Evolutionary conservation across 192 early-diverging fungal genomes (phyloP), one percentile per base, ranked within the genome.

Genomic region (Tieghemiomyces parasiticus): DNA sequence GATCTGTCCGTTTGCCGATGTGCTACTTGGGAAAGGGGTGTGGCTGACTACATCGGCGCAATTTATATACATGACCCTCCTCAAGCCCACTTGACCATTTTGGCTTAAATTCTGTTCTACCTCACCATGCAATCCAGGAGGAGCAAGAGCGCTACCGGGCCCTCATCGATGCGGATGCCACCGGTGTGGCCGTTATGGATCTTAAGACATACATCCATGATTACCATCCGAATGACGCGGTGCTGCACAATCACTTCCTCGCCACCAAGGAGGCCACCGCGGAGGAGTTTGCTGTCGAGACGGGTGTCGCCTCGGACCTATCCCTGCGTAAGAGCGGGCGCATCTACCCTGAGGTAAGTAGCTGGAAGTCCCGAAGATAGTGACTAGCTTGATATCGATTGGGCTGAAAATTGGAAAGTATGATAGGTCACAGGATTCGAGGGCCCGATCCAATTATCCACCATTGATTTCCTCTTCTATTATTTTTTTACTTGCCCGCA

Each of bases 201-300:
- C 61, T 82, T 14, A 63, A 68, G 42, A 62, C 67, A 16, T 75
- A 73, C 53, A 55, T 81, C 10, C 47, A 66, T 1, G 31, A 46
- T 6, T 71, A 66, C 63, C 74, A 65, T 61, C 59, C 68, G 14
- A 46, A 62, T 3, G 45, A 69, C 60, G 51, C 74, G 8, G 65
- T 67, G 28, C 62, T 85, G 14, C 56, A 69, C 35, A 67, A 73
- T 35, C 70, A 82, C 13, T 70, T 75, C 31, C 51, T 45, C 1
- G 66, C 75, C 2, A 51, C 85, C 2, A 71, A 73, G 35, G 76
- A 74, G 46, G 79, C 82, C 1, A 79, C 76, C 1, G 59, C 70
- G 30, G 81, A 77, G 44, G 71, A 75, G 47, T 58, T 58, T 2
- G 16, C 12, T 58, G 32, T 16, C 3, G 9, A 14, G 1, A 54